Base-by-base conservation (phyloP, 306 rosid genomes). In the Dryas alaskensis region DNA sequence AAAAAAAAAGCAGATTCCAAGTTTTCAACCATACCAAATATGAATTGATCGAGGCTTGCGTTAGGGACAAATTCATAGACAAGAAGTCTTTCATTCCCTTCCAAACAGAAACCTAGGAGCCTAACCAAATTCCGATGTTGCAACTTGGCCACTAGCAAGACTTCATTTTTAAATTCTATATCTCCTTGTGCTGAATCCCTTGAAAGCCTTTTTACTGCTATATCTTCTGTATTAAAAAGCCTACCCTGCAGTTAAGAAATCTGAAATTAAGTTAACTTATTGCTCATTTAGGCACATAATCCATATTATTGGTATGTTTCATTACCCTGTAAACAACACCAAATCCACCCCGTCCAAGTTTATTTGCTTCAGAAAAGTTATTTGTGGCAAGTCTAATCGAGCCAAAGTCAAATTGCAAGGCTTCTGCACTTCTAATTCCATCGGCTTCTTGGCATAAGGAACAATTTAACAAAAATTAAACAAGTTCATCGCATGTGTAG, bases 351-450 rank as follows among this genome's bases (percentile, higher is more conserved):
- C 16, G 8, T 48, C 52, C 52, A 10, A 48, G 52, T 10, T 48
- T 10, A 9, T 48, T 48, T 48, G 8, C 65, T 43, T 57, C 76
- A 45, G 61, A 22, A 17, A 60, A 60, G 45, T 60, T 22, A 58
- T 58, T 8, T 60, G 65, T 60, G 25, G 65, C 65, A 4, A 27
- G 42, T 60, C 37, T 60, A 6, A 60, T 60, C 12, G 14, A 8
- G 14, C 42, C 43, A 60, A 60, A 60, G 11, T 60, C 65, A 27
- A 25, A 63, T 63, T 63, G 67, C 40, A 63, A 10, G 9, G 47
- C 43, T 13, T 63, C 68, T 12, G 43, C 68, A 14, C 68, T 63
- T 42, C 50, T 40, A 31, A 63, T 63, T 7, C 39, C 68, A 63
- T 40, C 46, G 0, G 49, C 68, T 40, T 63, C 47, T 63, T 49